phyloP scores from a whole-genome alignment of 2,329 filamentous ascomycete species.

The Scleromitrula shiraiana region DNA sequence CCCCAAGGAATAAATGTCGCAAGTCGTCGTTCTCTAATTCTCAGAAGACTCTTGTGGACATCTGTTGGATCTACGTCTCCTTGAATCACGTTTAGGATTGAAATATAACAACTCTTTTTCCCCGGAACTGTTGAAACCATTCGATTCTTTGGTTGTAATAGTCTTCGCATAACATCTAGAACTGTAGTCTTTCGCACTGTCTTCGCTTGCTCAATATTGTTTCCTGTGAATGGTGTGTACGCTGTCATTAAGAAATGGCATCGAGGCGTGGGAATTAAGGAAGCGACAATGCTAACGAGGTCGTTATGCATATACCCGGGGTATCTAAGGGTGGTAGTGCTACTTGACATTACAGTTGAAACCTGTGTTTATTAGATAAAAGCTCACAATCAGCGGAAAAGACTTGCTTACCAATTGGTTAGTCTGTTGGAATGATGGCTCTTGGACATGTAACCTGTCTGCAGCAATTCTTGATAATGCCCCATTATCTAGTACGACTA shows the following conservation, averaged over 20 bases:
- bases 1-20: constrained; percentile 99
- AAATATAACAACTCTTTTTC: constrained; percentile 98
- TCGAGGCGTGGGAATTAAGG: constrained; percentile 88
- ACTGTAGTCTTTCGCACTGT: constrained; percentile 98
- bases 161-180: constrained; percentile 89
- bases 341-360: constrained; percentile 97
- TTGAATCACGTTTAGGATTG: constrained; percentile 97
- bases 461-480: constrained; percentile 89
- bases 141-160: constrained; percentile 95
- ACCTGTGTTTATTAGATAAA: constrained; percentile 42
- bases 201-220: constrained; percentile 94
- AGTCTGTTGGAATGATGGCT: constrained; percentile 93
- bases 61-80: constrained; percentile 97
- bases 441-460: constrained; percentile 87
- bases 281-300: constrained; percentile 91
- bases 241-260: constrained; percentile 98
- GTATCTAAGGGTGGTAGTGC: constrained; percentile 91
- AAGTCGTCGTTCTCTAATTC: constrained; percentile 86
- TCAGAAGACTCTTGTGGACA: constrained; percentile 93
- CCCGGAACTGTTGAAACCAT: constrained; percentile 96
- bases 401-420: constrained; percentile 70
- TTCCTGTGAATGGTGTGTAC: constrained; percentile 94
- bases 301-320: constrained; percentile 99
- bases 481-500: constrained; percentile 94
- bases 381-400: constrained; percentile 10